Evolutionary conservation across 805 yeast species (phyloP), one percentile per base, ranked within the genome.

Genomic region (Spathaspora girioi): DNA sequence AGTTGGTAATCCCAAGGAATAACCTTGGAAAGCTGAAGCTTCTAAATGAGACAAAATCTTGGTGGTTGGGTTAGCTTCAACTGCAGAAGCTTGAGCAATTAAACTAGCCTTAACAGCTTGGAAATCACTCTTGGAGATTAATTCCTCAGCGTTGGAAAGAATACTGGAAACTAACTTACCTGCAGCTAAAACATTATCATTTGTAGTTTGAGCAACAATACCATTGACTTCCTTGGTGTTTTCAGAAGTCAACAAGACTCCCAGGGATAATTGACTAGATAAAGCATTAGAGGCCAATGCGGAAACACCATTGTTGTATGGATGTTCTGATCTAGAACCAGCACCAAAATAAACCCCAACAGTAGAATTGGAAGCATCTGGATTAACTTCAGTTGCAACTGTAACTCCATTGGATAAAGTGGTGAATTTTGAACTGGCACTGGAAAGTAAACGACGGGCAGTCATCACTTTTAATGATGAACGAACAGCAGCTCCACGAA

Each of bases 1-100:
- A 42, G 80, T 77, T 69, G 96, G 94, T 66, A 88, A 76, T 50
- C 86, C 87, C 59, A 88, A 76, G 29, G 94, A 84, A 63, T 89
- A 84, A 64, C 90, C 89, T 75, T 88, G 96, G 86, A 83, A 88
- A 50, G 96, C 96, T 55, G 92, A 81, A 54, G 92, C 81, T 65
- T 84, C 82, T 76, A 88, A 79, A 72, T 88, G 96, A 73, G 86
- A 89, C 59, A 83, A 62, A 48, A 84, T 87, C 71, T 76, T 79
- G 50, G 77, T 67, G 54, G 79, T 77, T 60, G 86, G 81, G 53
- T 60, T 68, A 49, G 72, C 66, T 75, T 88, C 96, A 54, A 85
- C 76, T 35, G 69, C 68, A 43, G 75, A 80, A 51, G 85, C 78
- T 55, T 74, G 67, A 18, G 71, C 68, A 50, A 76, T 66, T 55